Evolutionary conservation across 495 filamentous ascomycete species (phyloP), one percentile per base, ranked within the genome.

Genomic region (Alectoria sarmentosa): DNA sequence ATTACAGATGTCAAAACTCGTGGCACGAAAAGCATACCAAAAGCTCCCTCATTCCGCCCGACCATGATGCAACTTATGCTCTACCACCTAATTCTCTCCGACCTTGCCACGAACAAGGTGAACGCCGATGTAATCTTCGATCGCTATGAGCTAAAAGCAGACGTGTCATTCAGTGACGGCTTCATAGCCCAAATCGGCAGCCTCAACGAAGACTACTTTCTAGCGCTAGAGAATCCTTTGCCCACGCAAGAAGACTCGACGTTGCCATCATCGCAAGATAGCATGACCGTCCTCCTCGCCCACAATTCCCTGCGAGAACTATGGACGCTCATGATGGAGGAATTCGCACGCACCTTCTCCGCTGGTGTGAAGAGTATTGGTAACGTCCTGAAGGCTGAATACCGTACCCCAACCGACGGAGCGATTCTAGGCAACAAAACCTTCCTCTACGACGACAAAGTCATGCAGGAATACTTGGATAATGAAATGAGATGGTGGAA

Each of bases 1-100:
- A 75, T 98, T 58, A 88, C 86, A 10, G 94, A 98, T 69, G 84
- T 94, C 61, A 98, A 98, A 73, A 98, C 95, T 1, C 84, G 92
- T 55, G 80, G 73, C 11, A 82, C 78, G 48, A 77, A 78, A 17
- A 80, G 80, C 17, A 65, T 90, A 1, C 92, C 93, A 0, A 80
- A 79, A 32, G 85, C 82, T 36, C 77, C 85, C 2, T 83, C 86
- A n/a, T 83, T 91, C 26, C 86, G 88, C 15, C 89, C 86, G 0
- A 90, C 94, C 0, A 78, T 85, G 60, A 86, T 96, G 60, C 94
- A 98, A 73, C 78, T 98, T 11, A 92, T 95, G 76, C 77, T 97
- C 2, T 98, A 98, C 71, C 91, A 91, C 69, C 86, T 86, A n/a
- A 85, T 98, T 59, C 81, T 98, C 37, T 85, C 86, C 46, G 77